phyloP scores from a whole-genome alignment of 495 filamentous ascomycete species.

The Penicillium crystallinum region DNA sequence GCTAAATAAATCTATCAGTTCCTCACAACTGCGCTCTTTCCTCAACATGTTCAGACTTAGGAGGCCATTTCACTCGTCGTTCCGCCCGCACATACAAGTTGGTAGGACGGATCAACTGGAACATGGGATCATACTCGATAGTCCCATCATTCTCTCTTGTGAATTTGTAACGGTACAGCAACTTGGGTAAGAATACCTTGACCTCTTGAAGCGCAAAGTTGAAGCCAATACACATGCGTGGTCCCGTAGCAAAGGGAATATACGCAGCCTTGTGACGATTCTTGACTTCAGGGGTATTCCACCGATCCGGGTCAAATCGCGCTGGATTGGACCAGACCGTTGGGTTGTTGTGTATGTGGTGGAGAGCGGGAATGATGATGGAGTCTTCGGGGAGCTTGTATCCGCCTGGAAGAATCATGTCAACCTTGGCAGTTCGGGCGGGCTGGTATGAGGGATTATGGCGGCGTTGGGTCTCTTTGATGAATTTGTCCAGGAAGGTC shows the following conservation, averaged over 20 bases:
- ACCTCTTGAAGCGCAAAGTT: slow-evolving; percentile 54
- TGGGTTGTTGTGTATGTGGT: slow-evolving; percentile 50
- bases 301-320: slow-evolving; percentile 50
- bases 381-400: slow-evolving; percentile 45
- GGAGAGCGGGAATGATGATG: slow-evolving; percentile 45
- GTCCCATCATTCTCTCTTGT: slow-evolving; percentile 32
- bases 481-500: slow-evolving; percentile 47
- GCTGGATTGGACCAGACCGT: slow-evolving; percentile 47
- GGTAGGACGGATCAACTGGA: slow-evolving; percentile 51
- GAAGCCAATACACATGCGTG: slow-evolving; percentile 52
- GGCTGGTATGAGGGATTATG: slow-evolving; percentile 55
- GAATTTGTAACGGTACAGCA: slow-evolving; percentile 52
- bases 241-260: slow-evolving; percentile 48
- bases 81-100: slow-evolving; percentile 49
- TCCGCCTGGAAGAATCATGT: slow-evolving; percentile 51
- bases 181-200: slow-evolving; percentile 46
- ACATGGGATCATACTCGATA: slow-evolving; percentile 54
- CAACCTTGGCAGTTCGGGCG: slow-evolving; percentile 44
- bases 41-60: slow-evolving; percentile 8
- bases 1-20: background rate
- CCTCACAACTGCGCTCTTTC: background rate
- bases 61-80: slow-evolving; percentile 42
- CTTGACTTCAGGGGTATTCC: slow-evolving; percentile 48
- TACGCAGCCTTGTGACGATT: slow-evolving; percentile 41
- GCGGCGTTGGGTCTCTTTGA: slow-evolving; percentile 53